Percentiles rank a stretch among this genome's conserved stretches.
phyloP scores from a whole-genome alignment of 768 basidiomycete species.

The Hypholoma fasciculare region DNA sequence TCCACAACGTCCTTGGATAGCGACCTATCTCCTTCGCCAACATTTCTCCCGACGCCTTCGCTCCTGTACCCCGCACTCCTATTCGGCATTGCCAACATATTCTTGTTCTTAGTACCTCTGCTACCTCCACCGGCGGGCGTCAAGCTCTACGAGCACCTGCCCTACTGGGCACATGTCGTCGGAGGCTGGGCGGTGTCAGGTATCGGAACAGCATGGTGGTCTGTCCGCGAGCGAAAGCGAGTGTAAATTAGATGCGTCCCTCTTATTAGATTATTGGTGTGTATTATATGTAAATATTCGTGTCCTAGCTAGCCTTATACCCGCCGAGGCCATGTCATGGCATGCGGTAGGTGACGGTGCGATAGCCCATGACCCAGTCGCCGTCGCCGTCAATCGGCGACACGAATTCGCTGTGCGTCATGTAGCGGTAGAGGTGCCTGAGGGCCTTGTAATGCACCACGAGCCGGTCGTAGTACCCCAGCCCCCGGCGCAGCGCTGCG shows the following conservation, averaged over 20 bases:
- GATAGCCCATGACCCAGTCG: conserved; percentile 2
- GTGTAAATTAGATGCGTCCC: not conserved
- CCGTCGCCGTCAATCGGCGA: not conserved
- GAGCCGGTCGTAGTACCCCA: not conserved
- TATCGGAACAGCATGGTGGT: conserved; percentile 38
- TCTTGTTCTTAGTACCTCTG: conserved; percentile 55
- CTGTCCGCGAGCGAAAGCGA: conserved; percentile 2
- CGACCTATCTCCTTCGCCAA: not conserved
- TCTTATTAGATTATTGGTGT: not conserved
- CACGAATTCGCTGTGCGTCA: not conserved
- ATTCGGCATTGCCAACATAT: conserved; percentile 60
- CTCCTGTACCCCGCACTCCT: conserved; percentile 31
- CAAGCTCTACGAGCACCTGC: conserved; percentile 49
- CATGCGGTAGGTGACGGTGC: not conserved
- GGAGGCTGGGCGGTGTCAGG: conserved; percentile 38
- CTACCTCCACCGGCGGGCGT: conserved; percentile 50
- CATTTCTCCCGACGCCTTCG: conserved; percentile 5
- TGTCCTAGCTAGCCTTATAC: not conserved
- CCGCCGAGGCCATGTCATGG: not conserved
- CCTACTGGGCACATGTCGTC: conserved; percentile 56
- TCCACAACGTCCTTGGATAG: not conserved
- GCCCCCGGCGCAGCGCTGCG: too few relatives aligned
- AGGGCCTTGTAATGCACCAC: not conserved
- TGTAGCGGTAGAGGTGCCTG: not conserved
- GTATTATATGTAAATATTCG: not conserved